Base-by-base conservation (phyloP, 129 eudicot species). In the Rutidosis leptorrhynchoides region DNA sequence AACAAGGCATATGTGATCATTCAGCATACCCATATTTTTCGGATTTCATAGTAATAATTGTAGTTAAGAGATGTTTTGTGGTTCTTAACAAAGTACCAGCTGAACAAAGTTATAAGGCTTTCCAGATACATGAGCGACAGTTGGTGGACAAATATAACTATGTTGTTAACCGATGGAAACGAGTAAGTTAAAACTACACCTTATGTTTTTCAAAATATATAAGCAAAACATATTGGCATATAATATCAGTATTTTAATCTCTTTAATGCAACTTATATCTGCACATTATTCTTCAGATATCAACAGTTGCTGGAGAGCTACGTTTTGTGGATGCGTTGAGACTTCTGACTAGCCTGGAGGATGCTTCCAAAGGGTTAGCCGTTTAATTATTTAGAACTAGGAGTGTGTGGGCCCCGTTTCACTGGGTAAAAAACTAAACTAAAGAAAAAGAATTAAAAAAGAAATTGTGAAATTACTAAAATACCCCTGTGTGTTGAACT, bases 131-230 rank as follows among this genome's bases (percentile, higher is more conserved):
- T 70, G 98, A 93, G 83, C 83, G 87, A 17, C 87, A 85, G 42
- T 74, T 93, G 78, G 84, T 85, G 73, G 88, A 84, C 89, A 93
- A 88, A 79, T 84, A 93, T 66, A 93, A 93, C 63, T 82, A 82
- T 71, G 96, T 93, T 55, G 85, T 93, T 77, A 76, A 87, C 79
- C 81, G 86, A 45, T 88, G 96, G 98, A 86, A 77, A 89, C 80
- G 98, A 82, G 98, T 93, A 71, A 85, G 96, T 80, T 61, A 20
- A 20, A 40, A 35, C 46, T 54, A 14, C 45, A 5, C 48, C 5
- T 30, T 68, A 27, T 48, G n/a, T 40, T 40, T 40, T 68, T 51
- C 71, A 26, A 24, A 67, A 37, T 57, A 62, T 4, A 8, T 20
- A 33, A 56, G 24, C 62, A 28, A 35, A 22, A 52, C 37, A 45